Percentiles rank a stretch among this genome's conserved stretches.
phyloP scores from a whole-genome alignment of 169 alveolate species.

The Plasmodium falciparum region DNA sequence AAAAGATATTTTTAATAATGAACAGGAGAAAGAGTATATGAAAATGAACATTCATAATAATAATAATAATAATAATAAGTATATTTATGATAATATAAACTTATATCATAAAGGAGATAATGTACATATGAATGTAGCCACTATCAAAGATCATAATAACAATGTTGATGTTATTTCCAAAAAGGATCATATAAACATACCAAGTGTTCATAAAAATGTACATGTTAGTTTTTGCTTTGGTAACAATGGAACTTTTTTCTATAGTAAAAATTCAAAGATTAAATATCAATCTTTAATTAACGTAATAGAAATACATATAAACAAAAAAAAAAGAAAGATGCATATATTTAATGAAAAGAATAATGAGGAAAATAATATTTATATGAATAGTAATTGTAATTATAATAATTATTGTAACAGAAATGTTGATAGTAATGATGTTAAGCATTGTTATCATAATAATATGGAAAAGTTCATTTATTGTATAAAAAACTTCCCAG shows the following conservation, averaged over 20 bases:
- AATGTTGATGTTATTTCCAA: too few species aligned
- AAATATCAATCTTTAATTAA: slow-evolving; percentile 10
- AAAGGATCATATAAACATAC: too few species aligned
- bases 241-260: slow-evolving; percentile 33
- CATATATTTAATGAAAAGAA: not conserved
- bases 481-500: slow-evolving; percentile 37
- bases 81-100: too few species aligned
- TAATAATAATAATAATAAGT: too few species aligned
- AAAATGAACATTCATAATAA: too few species aligned
- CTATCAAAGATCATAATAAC: too few species aligned
- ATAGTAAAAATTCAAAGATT: slow-evolving; percentile 14
- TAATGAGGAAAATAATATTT: too few species aligned
- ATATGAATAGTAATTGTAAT: too few species aligned
- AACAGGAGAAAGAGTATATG: too few species aligned
- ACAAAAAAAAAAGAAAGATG: not conserved
- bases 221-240: slow-evolving; percentile 53
- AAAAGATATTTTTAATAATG: too few species aligned
- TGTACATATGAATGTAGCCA: too few species aligned
- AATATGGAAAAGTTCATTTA: slow-evolving; percentile 17
- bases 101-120: too few species aligned
- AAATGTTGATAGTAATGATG: not conserved
- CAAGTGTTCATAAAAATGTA: not conserved
- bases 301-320: slow-evolving; percentile 1
- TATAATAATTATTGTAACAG: not conserved
- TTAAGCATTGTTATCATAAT: not conserved